Conservation (phyloP, 169 alveolate species). For the Miamiensis avidus region DNA sequence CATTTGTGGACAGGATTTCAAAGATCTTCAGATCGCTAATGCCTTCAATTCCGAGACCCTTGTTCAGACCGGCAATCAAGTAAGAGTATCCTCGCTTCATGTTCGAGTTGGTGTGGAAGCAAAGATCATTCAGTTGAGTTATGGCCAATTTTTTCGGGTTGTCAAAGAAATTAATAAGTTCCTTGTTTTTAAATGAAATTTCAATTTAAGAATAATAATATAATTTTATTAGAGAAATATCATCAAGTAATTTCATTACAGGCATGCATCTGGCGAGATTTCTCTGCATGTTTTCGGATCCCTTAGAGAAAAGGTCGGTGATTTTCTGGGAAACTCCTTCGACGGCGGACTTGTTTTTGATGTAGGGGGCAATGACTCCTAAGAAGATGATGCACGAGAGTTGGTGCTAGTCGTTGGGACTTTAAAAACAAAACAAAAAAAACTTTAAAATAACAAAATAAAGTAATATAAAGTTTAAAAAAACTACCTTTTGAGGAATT, state of each 20-base stretch:
- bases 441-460: no score
- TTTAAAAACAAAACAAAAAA: no score
- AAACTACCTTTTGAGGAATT: conserved; percentile 13
- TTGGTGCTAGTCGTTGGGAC: conserved; percentile 2
- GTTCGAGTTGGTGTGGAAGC: background rate
- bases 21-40: conserved; percentile 41
- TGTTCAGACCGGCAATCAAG: conserved; percentile 63
- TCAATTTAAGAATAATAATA: background rate
- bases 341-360: conserved; percentile 6
- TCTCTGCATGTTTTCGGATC: conserved; percentile 7
- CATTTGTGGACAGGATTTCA: conserved; percentile 27
- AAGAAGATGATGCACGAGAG: conserved; percentile 12
- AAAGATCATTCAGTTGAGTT: conserved; percentile 3
- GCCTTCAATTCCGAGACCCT: conserved; percentile 53
- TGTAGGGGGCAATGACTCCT: conserved; percentile 15
- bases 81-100: conserved; percentile 56
- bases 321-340: conserved; percentile 17
- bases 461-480: no score
- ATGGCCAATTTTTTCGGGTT: background rate
- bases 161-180: conserved; percentile 23
- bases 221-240: no score
- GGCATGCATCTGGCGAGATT: conserved; percentile 19
- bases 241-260: background rate
- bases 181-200: background rate
- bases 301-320: conserved; percentile 9